Percentiles rank a stretch among this genome's conserved stretches.
phyloP scores from a whole-genome alignment of 495 filamentous ascomycete genomes.

The Tetracladium marchalianum region DNA sequence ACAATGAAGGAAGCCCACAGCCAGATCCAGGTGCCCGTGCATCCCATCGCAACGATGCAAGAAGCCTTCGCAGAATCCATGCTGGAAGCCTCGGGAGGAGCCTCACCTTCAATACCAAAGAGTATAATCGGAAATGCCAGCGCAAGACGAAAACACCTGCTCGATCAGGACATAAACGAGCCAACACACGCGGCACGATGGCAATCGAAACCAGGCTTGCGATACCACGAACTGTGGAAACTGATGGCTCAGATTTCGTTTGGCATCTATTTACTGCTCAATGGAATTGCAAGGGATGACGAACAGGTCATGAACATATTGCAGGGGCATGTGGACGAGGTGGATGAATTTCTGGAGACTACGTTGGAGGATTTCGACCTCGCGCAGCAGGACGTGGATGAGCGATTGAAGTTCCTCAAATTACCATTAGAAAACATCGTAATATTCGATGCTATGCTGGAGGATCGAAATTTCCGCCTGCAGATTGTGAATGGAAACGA shows the following conservation, averaged over 20 bases:
- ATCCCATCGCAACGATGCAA: slow-evolving; percentile 81
- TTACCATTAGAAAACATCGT: slow-evolving; percentile 73
- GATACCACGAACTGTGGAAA: slow-evolving; percentile 81
- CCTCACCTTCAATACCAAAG: slow-evolving; percentile 35
- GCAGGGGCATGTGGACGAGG: slow-evolving; percentile 84
- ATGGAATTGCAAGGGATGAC: slow-evolving; percentile 79
- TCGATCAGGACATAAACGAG: slow-evolving; percentile 53
- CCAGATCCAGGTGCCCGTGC: slow-evolving; percentile 39
- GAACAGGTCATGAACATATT: slow-evolving; percentile 80
- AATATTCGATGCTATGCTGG: slow-evolving; percentile 85
- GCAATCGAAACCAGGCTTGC: slow-evolving; percentile 54
- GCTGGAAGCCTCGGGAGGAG: slow-evolving; percentile 46
- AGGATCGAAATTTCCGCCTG: slow-evolving; percentile 68
- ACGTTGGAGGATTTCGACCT: slow-evolving; percentile 78
- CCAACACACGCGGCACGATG: slow-evolving; percentile 58
- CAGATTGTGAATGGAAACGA: slow-evolving; percentile 81
- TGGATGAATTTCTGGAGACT: slow-evolving; percentile 80
- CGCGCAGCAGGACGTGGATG: slow-evolving; percentile 65
- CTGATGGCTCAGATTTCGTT: slow-evolving; percentile 88
- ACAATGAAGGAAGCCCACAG: slow-evolving; percentile 14
- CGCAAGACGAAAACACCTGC: slow-evolving; percentile 53
- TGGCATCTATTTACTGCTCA: slow-evolving; percentile 80
- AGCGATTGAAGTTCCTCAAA: slow-evolving; percentile 65
- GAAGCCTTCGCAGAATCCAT: slow-evolving; percentile 92
- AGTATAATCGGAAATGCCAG: slow-evolving; percentile 51